Evolutionary conservation across 495 filamentous ascomycete species (phyloP), one percentile per base, ranked within the genome.

Genomic region (Podospora comata): DNA sequence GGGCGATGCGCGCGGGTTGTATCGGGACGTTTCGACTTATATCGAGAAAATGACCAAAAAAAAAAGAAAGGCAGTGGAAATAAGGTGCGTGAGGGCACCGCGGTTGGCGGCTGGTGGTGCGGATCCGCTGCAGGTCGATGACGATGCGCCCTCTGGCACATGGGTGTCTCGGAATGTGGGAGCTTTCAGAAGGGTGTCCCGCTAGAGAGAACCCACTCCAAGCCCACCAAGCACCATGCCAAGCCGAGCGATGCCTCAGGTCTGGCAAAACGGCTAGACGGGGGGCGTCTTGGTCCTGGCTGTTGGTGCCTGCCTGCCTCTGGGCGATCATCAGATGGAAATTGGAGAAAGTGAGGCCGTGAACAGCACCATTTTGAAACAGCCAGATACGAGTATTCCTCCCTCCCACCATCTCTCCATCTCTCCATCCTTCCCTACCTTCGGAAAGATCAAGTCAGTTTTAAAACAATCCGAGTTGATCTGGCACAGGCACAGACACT

Each of bases 101-200:
- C 65, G 72, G 75, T 66, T 71, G 71, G 72, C 70, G 70, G 73
- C 71, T 75, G 70, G 66, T 59, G 67, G 70, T 66, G 72, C 65
- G 74, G 74, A 75, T 76, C 71, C 72, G 65, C 74, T 78, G 76
- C 76, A 75, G 71, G 73, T 74, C 71, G 74, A 78, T 78, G 76
- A 78, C 76, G 75, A 72, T 73, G 73, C 76, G 70, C 58, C 72
- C 71, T 74, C 71, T 74, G 68, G 73, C 69, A 71, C 72, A 74
- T 72, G 60, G 64, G 34, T 67, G 69, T 70, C 70, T 76, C 76
- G 76, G 76, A 72, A 78, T 73, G 76, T 76, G 74, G 73, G 76
- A 72, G 71, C 39, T 11, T 64, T 32, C 30, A 60, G 57, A 20
- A 27, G 26, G 56, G 56, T 18, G 39, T 48, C 39, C 39, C 39